phyloP scores from a whole-genome alignment of 495 filamentous ascomycete species.

The Neurospora cerealis region DNA sequence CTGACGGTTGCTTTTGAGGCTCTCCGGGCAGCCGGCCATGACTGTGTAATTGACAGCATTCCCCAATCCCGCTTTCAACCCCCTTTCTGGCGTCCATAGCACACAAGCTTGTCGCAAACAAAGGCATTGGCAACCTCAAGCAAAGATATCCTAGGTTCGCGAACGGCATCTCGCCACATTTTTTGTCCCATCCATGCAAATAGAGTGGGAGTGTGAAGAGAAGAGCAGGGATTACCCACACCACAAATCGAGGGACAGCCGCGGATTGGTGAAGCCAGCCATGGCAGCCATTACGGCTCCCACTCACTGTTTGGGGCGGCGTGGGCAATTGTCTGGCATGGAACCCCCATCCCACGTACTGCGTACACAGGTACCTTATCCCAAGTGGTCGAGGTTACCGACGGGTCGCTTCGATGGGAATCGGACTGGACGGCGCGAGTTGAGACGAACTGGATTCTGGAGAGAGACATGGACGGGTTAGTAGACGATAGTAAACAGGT shows the following conservation, averaged over 20 bases:
- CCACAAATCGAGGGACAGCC: background rate
- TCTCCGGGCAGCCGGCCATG: background rate
- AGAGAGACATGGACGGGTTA: background rate
- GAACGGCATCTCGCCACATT: background rate
- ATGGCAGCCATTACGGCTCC: background rate
- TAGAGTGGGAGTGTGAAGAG: background rate
- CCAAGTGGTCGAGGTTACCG: background rate
- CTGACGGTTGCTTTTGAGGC: background rate
- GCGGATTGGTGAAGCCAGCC: background rate
- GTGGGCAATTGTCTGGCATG: background rate
- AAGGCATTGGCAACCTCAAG: background rate
- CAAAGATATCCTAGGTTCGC: background rate
- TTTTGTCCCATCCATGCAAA: background rate
- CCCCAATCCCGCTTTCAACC: background rate
- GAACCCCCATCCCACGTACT: background rate
- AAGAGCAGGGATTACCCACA: background rate
- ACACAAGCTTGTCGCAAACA: background rate
- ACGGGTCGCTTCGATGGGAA: background rate
- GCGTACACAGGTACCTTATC: background rate
- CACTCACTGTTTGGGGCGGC: background rate
- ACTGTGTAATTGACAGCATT: background rate
- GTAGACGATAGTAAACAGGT: background rate
- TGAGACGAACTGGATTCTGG: background rate
- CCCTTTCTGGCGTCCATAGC: background rate
- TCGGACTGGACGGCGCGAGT: background rate